Evolutionary conservation across 306 rosid genomes (phyloP), one percentile per base, ranked within the genome.

Genomic region (Hippophae gyantsensis): DNA sequence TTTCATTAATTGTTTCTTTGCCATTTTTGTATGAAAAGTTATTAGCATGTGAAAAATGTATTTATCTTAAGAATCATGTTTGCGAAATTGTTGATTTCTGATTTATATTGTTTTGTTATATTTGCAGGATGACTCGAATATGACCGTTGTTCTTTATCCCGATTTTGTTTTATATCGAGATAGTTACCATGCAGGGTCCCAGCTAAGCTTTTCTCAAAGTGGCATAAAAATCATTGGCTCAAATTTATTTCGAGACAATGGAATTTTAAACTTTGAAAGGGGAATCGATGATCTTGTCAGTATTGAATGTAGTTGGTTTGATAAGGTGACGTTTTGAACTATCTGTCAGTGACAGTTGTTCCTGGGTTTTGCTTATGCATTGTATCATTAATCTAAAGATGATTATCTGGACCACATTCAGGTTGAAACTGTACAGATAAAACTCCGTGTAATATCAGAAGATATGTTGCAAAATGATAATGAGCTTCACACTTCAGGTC

Each of bases 111-210:
- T 47, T 67, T 78, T 66, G 43, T 67, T 64, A 27, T 73, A 72
- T 77, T 52, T 72, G 68, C 90, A 90, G 97, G 96, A 79, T 66
- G 77, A 72, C 49, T 12, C 44, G 61, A 67, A 79, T 57, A 58
- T 27, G 6, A 85, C 79, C 60, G 85, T 90, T 64, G 80, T 90
- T 65, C 94, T 90, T 53, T 71, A 59, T 79, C 96, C 97, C 6
- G 97, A 90, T 76, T 90, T 80, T 76, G 65, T 87, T 73, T 49
- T 70, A 62, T 90, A 79, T 73, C 81, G 76, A 70, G 92, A 83
- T 74, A 78, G 70, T 66, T 79, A 82, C 75, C 85, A 78, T 69
- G 61, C 68, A 43, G 84, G 79, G 45, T 73, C 89, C 48, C 64
- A 18, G 75, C 64, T 90, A 54, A 85, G 78, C 8, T 90, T 90